Evolutionary conservation across 225 moss, liverwort and hornwort species (phyloP).

Genomic region (Physcomitrellopsis africana): DNA sequence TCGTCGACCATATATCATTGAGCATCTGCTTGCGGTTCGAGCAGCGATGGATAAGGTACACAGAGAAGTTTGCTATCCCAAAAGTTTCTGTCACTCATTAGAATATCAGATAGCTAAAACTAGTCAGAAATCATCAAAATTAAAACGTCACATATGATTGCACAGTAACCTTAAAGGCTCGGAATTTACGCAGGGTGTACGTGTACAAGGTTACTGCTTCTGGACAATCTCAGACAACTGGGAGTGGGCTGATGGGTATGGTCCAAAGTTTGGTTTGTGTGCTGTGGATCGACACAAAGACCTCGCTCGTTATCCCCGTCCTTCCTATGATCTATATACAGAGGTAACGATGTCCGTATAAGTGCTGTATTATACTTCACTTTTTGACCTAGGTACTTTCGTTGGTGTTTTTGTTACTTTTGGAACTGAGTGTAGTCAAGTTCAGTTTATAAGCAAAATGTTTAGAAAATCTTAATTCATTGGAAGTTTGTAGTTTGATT

Average conservation of each 20-base stretch:
- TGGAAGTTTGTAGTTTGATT: neutral
- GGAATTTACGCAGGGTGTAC: constrained; percentile 73
- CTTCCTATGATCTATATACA: constrained; percentile 85
- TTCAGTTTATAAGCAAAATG: neutral
- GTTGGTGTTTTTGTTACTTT: too few relatives aligned
- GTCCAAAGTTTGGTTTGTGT: constrained; percentile 95
- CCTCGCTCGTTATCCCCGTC: constrained; percentile 69
- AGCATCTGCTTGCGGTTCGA: constrained; percentile 86
- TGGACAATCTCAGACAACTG: constrained; percentile 99
- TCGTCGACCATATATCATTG: constrained; percentile 86
- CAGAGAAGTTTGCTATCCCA: too few relatives aligned
- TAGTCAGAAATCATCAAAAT: too few relatives aligned
- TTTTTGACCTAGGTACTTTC: neutral
- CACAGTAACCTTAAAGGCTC: neutral
- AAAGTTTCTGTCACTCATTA: too few relatives aligned
- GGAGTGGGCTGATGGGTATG: constrained; percentile 99
- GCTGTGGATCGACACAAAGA: constrained; percentile 67
- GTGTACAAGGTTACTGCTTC: constrained; percentile 84
- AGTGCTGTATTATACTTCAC: neutral
- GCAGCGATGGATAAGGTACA: constrained; percentile 43
- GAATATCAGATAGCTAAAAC: too few relatives aligned
- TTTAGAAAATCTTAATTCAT: neutral
- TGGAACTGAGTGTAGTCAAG: neutral
- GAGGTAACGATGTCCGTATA: constrained; percentile 45
- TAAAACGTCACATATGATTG: too few relatives aligned